Evolutionary conservation across 805 yeast species (phyloP).

Genomic region (Suhomyces faveliae): DNA sequence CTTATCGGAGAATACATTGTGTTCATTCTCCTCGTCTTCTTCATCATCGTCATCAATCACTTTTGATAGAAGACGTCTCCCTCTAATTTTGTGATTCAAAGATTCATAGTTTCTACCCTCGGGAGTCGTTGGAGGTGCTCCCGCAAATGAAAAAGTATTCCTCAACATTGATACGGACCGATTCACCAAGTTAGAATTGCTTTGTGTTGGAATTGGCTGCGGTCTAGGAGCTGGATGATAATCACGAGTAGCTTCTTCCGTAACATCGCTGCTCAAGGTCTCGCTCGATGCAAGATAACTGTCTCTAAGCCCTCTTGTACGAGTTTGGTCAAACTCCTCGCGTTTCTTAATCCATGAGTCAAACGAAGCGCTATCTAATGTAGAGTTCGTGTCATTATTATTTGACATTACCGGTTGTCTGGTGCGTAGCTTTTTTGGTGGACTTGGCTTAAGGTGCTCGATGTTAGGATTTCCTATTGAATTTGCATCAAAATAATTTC

Average conservation of each 20-base stretch:
- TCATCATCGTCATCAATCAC: background rate
- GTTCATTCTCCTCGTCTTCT: background rate
- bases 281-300: conserved; percentile 34
- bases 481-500: conserved; percentile 24
- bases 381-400: conserved; percentile 33
- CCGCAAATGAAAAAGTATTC: conserved; percentile 23
- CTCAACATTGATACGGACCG: conserved; percentile 19
- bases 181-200: conserved; percentile 5
- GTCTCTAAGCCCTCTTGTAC: conserved; percentile 14
- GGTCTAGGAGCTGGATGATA: background rate
- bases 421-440: conserved; percentile 3
- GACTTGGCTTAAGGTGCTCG: conserved; percentile 1
- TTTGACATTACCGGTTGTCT: background rate
- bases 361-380: conserved; percentile 48
- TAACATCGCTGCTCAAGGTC: conserved; percentile 12
- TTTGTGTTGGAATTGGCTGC: background rate
- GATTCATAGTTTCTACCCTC: background rate
- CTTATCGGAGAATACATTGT: conserved; percentile 4
- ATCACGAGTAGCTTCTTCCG: background rate
- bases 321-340: conserved; percentile 40
- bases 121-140: conserved; percentile 23
- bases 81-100: background rate
- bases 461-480: conserved; percentile 3
- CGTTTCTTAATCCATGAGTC: conserved; percentile 54
- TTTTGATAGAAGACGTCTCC: background rate